These are phyloP conservation scores for Piloderma croceum DNA, from an alignment of 768 basidiomycete genomes.

Conservation along the genomic window DNA sequence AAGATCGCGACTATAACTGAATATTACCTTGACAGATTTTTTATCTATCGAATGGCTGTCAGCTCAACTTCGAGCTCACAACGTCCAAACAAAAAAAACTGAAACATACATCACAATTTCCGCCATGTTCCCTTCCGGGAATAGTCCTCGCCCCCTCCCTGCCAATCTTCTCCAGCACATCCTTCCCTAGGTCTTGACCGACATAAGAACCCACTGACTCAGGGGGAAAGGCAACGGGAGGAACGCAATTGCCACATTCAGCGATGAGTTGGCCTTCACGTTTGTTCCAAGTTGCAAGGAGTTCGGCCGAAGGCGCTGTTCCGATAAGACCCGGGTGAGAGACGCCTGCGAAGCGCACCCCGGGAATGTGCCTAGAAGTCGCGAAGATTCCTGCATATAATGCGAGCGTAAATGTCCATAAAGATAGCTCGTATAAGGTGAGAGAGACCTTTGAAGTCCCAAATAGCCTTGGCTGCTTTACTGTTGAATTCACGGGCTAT, in stretches of 20 bases:
- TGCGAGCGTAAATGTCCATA: conserved; percentile 1
- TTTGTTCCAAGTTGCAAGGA: conserved; percentile 69
- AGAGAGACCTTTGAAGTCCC: conserved; percentile 63
- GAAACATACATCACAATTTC: conserved; percentile 60
- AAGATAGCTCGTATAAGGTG: background rate
- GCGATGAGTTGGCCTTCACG: conserved; percentile 64
- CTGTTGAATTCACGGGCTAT: conserved; percentile 63
- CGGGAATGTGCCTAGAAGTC: conserved; percentile 70
- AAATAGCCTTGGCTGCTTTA: conserved; percentile 71
- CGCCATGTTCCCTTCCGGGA: conserved; percentile 76
- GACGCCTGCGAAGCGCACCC: conserved; percentile 73
- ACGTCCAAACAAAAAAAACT: background rate
- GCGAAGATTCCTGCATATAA: conserved; percentile 55
- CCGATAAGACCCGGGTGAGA: conserved; percentile 75
- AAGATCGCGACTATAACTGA: background rate
- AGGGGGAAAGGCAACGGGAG: conserved; percentile 64
- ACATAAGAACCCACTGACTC: conserved; percentile 57
- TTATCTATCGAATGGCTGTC: no score
- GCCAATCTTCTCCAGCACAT: conserved; percentile 48
- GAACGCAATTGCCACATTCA: conserved; percentile 44
- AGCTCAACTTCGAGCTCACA: background rate
- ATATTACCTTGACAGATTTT: conserved; percentile 64
- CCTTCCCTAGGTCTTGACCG: conserved; percentile 53
- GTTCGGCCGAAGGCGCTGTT: conserved; percentile 67
- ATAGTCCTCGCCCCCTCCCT: conserved; percentile 68